Conservation (phyloP, 352 stramenopile species). For the Globisporangium apiculatum region DNA sequence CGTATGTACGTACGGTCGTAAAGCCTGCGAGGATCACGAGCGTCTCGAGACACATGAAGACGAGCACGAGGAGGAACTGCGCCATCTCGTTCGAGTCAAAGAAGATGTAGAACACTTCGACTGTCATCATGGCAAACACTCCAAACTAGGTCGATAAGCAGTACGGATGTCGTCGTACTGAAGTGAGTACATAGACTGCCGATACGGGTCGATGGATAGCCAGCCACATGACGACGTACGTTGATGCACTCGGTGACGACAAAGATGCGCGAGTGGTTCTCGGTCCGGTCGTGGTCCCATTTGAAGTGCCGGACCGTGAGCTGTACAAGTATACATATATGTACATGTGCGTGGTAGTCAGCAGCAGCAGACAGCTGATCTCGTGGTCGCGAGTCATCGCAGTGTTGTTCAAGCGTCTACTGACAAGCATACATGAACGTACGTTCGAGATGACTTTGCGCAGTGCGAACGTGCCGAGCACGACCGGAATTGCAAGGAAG, state of each 20-base stretch:
- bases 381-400: not conserved
- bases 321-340: slow-evolving; percentile 17
- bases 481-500: slow-evolving; percentile 50
- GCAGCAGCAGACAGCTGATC: not conserved
- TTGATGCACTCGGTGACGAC: slow-evolving; percentile 74
- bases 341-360: too few species aligned
- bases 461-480: slow-evolving; percentile 65
- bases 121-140: slow-evolving; percentile 61
- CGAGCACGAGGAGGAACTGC: slow-evolving; percentile 54
- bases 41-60: slow-evolving; percentile 61
- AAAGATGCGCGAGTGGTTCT: slow-evolving; percentile 75
- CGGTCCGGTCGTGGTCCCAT: slow-evolving; percentile 57
- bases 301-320: slow-evolving; percentile 67
- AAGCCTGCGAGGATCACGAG: slow-evolving; percentile 55
- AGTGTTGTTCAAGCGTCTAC: not conserved
- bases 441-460: slow-evolving; percentile 79
- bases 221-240: slow-evolving; percentile 8
- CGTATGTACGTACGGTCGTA: slow-evolving; percentile 34
- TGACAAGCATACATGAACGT: slow-evolving; percentile 3
- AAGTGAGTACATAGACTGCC: not conserved
- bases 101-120: slow-evolving; percentile 85
- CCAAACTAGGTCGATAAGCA: slow-evolving; percentile 27
- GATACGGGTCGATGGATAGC: not conserved
- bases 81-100: slow-evolving; percentile 59
- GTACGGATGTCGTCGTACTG: too few species aligned